These are phyloP conservation scores for Cutaneotrichosporon arboriforme DNA, from an alignment of 1,284 basidiomycete species.

Conservation along the genomic window DNA sequence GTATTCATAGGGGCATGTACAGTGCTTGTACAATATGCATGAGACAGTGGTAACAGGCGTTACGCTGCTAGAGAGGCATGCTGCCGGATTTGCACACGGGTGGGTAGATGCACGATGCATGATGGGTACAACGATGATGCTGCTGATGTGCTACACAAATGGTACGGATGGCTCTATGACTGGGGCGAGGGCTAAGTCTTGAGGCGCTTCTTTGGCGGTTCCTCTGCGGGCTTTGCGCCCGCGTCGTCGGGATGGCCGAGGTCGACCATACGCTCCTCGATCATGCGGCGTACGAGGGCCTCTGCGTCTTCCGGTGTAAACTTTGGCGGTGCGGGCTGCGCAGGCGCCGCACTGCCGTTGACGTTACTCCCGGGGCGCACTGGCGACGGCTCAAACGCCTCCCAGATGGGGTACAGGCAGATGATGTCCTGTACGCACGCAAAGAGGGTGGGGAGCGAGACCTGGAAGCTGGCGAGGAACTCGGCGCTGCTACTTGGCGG, in stretches of 20 bases:
- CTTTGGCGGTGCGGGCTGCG: slow-evolving; percentile 37
- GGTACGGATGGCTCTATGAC: not conserved
- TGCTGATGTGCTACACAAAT: not conserved
- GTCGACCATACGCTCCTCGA: slow-evolving; percentile 61
- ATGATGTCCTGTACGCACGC: slow-evolving; percentile 88
- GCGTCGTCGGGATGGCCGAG: slow-evolving; percentile 53
- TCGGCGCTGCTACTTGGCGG: slow-evolving; percentile 46
- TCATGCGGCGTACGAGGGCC: slow-evolving; percentile 59
- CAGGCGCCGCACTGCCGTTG: not conserved
- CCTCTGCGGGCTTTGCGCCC: slow-evolving; percentile 12
- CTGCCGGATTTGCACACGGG: not conserved
- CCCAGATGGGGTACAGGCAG: slow-evolving; percentile 80
- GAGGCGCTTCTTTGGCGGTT: slow-evolving; percentile 21
- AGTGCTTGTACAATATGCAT: too few relatives aligned
- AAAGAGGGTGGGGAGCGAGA: slow-evolving; percentile 74
- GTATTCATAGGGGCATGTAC: slow-evolving; percentile 2
- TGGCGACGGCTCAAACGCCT: slow-evolving; percentile 54
- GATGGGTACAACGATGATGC: slow-evolving; percentile 14
- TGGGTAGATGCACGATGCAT: slow-evolving; percentile 13
- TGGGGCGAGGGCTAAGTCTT: not conserved
- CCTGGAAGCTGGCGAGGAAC: slow-evolving; percentile 79
- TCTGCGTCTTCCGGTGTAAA: slow-evolving; percentile 42
- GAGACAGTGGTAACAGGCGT: not conserved
- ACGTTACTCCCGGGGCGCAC: not conserved
- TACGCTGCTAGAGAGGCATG: not conserved